Base-by-base conservation (phyloP, 2,329 filamentous ascomycete species). In the Dryadomyces quercus-mongolicae region DNA sequence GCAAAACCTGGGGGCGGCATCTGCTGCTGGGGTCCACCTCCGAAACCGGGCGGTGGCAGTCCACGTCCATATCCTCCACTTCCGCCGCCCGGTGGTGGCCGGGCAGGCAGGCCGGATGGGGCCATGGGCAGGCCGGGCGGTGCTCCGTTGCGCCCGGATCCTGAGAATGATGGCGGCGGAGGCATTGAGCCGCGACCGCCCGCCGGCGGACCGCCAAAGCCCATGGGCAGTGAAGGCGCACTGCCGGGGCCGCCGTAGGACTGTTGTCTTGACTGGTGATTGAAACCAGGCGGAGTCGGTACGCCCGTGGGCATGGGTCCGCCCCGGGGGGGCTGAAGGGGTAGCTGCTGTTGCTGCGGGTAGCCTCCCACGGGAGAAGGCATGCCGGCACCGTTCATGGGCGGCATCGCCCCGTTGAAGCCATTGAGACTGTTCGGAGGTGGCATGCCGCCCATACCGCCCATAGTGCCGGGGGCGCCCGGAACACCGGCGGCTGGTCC, bases 101-200 rank as follows among this genome's bases (percentile, higher is more conserved):
- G 68, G 0, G 74, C 73, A 0, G 76, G 75, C 3, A 79, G 66
- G 1, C 75, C 76, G 1, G 74, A 71, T 0, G 75, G 75, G 0
- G 75, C 70, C 9, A 74, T 71, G 0, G 74, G 75, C 2, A 78
- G 69, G 51, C 64, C 58, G n/a, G 62, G 63, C 15, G 66, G 66
- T 64, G 34, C 62, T n/a, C n/a, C 60, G 57, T 58, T 3, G 57
- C 62, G 42, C 61, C 61, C 22, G 20, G 31, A 56, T 49, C 48
- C 53, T 53, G 50, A 22, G 21, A 22, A n/a, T 34, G 40, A 49
- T 42, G 48, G 13, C 20, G 67, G 3, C 64, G 66, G 53, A 67
- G 62, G 67, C 18, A 54, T 40, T 18, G 48, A 21, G 7, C 52
- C 44, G 22, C 56, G 51, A 10, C 31, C 40, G 13, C 36, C 15